Base-by-base conservation (phyloP, 495 filamentous ascomycete genomes). In the Halenospora varia region DNA sequence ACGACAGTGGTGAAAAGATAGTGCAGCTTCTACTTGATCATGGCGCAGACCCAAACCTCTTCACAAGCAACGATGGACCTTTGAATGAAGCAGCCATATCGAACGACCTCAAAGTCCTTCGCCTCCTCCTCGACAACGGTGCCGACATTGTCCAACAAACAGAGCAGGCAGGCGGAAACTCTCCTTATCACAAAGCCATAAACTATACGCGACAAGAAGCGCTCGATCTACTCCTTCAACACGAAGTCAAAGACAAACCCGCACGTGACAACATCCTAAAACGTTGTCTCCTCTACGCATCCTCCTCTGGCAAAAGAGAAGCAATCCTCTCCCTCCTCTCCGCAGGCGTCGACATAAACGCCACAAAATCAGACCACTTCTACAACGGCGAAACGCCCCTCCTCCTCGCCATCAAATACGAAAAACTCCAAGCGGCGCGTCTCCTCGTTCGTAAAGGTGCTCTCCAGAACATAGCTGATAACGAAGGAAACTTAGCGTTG, bases 341-440 rank as follows among this genome's bases (percentile, higher is more conserved):
- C 25, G 62, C 66, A 22, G 70, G 70, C 9, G 68, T 56, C 3
- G 59, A 71, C 44, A 52, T 69, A 25, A 67, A 70, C 53, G 68
- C 63, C 0, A 44, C 51, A 40, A 56, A 63, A 10, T 47, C 63
- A 46, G 61, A 56, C 6, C 68, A 67, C 9, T 20, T 51, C 18
- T 56, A 60, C 1, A 61, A 68, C 22, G 66, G 68, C 2, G 70
- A 62, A 18, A 66, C 66, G 6, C 60, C 68, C 8, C 48, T 72
- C 3, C 60, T 71, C 53, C 53, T 62, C 25, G 53, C 59, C 23
- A 57, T 62, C 25, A n/a, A n/a, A n/a, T n/a, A n/a, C n/a, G n/a
- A n/a, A n/a, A n/a, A n/a, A n/a, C n/a, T n/a, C n/a, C n/a, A 62
- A 25, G 41, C 48, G 22, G 59, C 59, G 4, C 59, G 57, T 20